Conservation (phyloP, 148 eudicot genomes). For the Chenopodium berlandieri region DNA sequence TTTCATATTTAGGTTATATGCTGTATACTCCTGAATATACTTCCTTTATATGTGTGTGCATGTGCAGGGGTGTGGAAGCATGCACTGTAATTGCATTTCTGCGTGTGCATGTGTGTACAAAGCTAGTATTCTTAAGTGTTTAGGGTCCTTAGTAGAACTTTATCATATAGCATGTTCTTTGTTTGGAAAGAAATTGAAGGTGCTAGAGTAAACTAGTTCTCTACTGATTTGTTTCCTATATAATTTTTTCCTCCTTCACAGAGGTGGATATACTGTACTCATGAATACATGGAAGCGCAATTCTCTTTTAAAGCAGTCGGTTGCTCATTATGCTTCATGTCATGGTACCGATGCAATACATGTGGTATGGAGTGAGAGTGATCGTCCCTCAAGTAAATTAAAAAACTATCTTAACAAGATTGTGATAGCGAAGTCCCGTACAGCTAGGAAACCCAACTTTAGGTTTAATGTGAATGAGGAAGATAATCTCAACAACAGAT, state of each 20-base stretch:
- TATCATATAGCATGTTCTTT: neutral
- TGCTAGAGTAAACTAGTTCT: neutral
- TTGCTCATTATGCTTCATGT: slow-evolving; percentile 77
- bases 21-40: neutral
- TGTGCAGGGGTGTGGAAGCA: neutral
- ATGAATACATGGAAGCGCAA: slow-evolving; percentile 80
- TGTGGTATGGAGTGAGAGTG: slow-evolving; percentile 75
- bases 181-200: neutral
- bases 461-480: slow-evolving; percentile 62
- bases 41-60: neutral
- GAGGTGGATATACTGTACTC: slow-evolving; percentile 71
- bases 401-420: slow-evolving; percentile 42
- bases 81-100: neutral
- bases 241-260: slow-evolving; percentile 21
- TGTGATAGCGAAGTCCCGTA: slow-evolving; percentile 44
- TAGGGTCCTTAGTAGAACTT: neutral
- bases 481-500: slow-evolving; percentile 68
- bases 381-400: slow-evolving; percentile 54
- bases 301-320: slow-evolving; percentile 66
- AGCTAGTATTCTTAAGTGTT: neutral
- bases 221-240: slow-evolving; percentile 6
- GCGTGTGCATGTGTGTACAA: neutral
- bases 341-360: slow-evolving; percentile 67
- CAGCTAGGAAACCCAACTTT: slow-evolving; percentile 47
- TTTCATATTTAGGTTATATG: neutral